These are phyloP conservation scores for Periglandula ipomoeae DNA, from an alignment of 2,329 filamentous ascomycete genomes.

Conservation along the genomic window DNA sequence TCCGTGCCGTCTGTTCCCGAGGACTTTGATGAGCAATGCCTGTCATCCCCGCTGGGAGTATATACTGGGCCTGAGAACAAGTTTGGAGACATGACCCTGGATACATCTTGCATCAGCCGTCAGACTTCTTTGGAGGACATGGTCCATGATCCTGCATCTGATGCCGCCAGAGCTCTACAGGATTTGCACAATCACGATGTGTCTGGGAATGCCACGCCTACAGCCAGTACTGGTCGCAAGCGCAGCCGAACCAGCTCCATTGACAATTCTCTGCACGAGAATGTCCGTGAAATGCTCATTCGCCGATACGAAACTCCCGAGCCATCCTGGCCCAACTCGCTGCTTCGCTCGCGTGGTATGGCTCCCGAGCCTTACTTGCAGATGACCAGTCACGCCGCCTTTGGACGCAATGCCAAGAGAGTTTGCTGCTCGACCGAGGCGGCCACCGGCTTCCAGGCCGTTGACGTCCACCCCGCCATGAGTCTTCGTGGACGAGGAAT, in stretches of 20 bases:
- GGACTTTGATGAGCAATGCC: constrained; percentile 40
- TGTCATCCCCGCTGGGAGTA: constrained; percentile 48
- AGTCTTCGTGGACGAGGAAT: constrained; percentile 50
- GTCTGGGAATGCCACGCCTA: constrained; percentile 26
- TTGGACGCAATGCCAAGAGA: constrained; percentile 50
- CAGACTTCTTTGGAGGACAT: constrained; percentile 37
- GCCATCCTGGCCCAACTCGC: constrained; percentile 25
- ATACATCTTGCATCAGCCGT: constrained; percentile 36
- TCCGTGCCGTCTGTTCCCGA: constrained; percentile 49
- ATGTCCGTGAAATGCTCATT: constrained; percentile 54
- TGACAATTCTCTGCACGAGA: constrained; percentile 54
- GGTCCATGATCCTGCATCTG: constrained; percentile 34
- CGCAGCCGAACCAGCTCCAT: constrained; percentile 50
- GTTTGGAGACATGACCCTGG: constrained; percentile 39
- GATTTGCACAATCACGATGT: constrained; percentile 48
- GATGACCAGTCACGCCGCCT: constrained; percentile 30
- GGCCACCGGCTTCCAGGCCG: constrained; percentile 35
- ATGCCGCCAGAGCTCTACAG: constrained; percentile 50
- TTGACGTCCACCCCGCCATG: constrained; percentile 38
- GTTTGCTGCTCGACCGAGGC: constrained; percentile 57
- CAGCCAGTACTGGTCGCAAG: constrained; percentile 39
- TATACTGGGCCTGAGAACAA: constrained; percentile 45
- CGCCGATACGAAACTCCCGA: constrained; percentile 20
- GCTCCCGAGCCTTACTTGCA: constrained; percentile 21
- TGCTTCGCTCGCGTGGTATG: constrained; percentile 26